These are phyloP conservation scores for Colletotrichum zoysiae DNA, from an alignment of 2,329 filamentous ascomycete genomes.

Conservation along the genomic window DNA sequence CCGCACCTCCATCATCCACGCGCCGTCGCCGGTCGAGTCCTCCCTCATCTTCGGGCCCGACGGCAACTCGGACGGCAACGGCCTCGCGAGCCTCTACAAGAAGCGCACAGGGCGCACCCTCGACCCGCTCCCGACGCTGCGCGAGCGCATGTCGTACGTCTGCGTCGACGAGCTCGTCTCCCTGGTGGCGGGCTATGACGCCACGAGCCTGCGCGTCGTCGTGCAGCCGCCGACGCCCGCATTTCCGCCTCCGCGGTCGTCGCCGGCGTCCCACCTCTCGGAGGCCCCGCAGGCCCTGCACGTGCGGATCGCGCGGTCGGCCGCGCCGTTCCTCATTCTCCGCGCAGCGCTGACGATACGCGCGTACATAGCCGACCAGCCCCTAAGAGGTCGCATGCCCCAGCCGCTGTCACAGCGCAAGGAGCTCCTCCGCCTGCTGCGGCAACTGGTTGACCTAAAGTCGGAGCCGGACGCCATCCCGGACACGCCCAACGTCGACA, in stretches of 20 bases:
- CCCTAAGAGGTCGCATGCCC: slow-evolving; percentile 88
- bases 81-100: slow-evolving; percentile 73
- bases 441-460: slow-evolving; percentile 73
- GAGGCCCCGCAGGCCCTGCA: slow-evolving; percentile 54
- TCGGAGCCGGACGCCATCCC: slow-evolving; percentile 80
- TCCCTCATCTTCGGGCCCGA: slow-evolving; percentile 65
- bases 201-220: slow-evolving; percentile 52
- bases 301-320: slow-evolving; percentile 77
- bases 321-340: slow-evolving; percentile 85
- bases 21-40: slow-evolving; percentile 66
- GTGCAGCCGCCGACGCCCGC: slow-evolving; percentile 61
- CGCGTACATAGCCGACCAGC: slow-evolving; percentile 90
- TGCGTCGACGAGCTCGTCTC: slow-evolving; percentile 85
- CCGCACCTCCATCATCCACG: slow-evolving; percentile 83
- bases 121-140: slow-evolving; percentile 72
- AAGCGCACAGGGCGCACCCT: slow-evolving; percentile 79
- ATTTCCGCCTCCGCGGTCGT: slow-evolving; percentile 48
- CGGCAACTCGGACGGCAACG: slow-evolving; percentile 54
- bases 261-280: slow-evolving; percentile 39
- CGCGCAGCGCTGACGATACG: slow-evolving; percentile 85
- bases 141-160: slow-evolving; percentile 81
- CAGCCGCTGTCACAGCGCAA: slow-evolving; percentile 84
- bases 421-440: slow-evolving; percentile 81
- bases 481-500: slow-evolving; percentile 63
- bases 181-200: slow-evolving; percentile 68